Evolutionary conservation across 768 basidiomycete species (phyloP).

Genomic region (Phanerodontia chrysosporium): DNA sequence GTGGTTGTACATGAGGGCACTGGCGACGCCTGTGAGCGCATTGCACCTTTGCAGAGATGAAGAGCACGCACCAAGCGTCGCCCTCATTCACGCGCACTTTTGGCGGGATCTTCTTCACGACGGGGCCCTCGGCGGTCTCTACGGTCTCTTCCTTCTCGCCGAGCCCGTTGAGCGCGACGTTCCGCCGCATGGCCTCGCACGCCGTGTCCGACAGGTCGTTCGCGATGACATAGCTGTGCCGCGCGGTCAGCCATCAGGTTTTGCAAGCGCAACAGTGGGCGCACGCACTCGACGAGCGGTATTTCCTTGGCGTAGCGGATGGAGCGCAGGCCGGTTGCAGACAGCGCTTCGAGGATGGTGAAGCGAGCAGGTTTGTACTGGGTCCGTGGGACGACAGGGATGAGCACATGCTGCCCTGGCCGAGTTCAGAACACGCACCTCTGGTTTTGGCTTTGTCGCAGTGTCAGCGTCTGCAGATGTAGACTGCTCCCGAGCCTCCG

Average conservation of each 20-base stretch:
- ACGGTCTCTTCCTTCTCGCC: slow-evolving; percentile 22
- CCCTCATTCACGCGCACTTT: slow-evolving; percentile 86
- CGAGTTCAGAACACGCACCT: background rate
- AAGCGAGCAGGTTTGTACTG: slow-evolving; percentile 63
- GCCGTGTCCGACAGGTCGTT: slow-evolving; percentile 89
- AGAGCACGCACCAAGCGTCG: slow-evolving; percentile 78
- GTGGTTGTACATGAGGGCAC: slow-evolving; percentile 88
- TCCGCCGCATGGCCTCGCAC: slow-evolving; percentile 79
- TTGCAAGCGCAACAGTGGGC: slow-evolving; percentile 93
- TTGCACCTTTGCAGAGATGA: too few species aligned
- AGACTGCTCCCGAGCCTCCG: too few species aligned
- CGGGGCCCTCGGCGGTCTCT: slow-evolving; percentile 7
- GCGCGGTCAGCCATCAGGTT: slow-evolving; percentile 64
- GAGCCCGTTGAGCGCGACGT: slow-evolving; percentile 79
- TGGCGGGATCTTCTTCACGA: slow-evolving; percentile 24
- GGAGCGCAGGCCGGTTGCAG: slow-evolving; percentile 91
- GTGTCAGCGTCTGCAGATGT: background rate
- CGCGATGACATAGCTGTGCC: slow-evolving; percentile 78
- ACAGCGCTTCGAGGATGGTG: slow-evolving; percentile 86
- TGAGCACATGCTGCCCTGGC: background rate
- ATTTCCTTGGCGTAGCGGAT: slow-evolving; percentile 99
- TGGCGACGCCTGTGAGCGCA: slow-evolving; percentile 24
- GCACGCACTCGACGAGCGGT: slow-evolving; percentile 73
- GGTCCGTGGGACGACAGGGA: background rate
- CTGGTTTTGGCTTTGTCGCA: background rate